Evolutionary conservation across 805 yeast genomes (phyloP).

Genomic region (Hanseniaspora meyeri): DNA sequence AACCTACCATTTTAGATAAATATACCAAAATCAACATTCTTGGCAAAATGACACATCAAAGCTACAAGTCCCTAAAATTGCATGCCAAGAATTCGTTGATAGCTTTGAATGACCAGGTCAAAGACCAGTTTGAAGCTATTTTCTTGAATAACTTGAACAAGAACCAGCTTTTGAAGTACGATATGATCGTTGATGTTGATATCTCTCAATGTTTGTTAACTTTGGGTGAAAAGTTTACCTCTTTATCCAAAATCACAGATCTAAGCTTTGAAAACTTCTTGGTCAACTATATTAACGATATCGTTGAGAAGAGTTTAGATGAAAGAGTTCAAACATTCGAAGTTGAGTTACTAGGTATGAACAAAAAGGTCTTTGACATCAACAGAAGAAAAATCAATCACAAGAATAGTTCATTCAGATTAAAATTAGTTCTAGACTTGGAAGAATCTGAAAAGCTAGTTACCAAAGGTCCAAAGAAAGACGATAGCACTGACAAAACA

Average conservation of each 20-base stretch:
- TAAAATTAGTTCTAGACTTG: slow-evolving; percentile 62
- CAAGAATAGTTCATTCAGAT: slow-evolving; percentile 29
- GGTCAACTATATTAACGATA: slow-evolving; percentile 45
- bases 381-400: slow-evolving; percentile 37
- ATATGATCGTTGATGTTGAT: slow-evolving; percentile 39
- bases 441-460: slow-evolving; percentile 68
- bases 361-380: slow-evolving; percentile 25
- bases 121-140: slow-evolving; percentile 69
- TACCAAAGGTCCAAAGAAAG: slow-evolving; percentile 71
- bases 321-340: slow-evolving; percentile 31
- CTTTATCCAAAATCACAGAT: slow-evolving; percentile 60
- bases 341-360: slow-evolving; percentile 20
- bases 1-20: slow-evolving; percentile 68
- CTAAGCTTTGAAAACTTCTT: slow-evolving; percentile 56
- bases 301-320: slow-evolving; percentile 47
- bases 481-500: slow-evolving; percentile 32
- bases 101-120: slow-evolving; percentile 63
- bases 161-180: slow-evolving; percentile 49
- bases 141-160: slow-evolving; percentile 50
- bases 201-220: slow-evolving; percentile 28
- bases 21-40: slow-evolving; percentile 64
- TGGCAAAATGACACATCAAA: slow-evolving; percentile 64
- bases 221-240: slow-evolving; percentile 42
- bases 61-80: slow-evolving; percentile 48
- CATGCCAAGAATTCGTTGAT: slow-evolving; percentile 58